phyloP scores from a whole-genome alignment of 2,329 filamentous ascomycete genomes.

The Phoma sp. region DNA sequence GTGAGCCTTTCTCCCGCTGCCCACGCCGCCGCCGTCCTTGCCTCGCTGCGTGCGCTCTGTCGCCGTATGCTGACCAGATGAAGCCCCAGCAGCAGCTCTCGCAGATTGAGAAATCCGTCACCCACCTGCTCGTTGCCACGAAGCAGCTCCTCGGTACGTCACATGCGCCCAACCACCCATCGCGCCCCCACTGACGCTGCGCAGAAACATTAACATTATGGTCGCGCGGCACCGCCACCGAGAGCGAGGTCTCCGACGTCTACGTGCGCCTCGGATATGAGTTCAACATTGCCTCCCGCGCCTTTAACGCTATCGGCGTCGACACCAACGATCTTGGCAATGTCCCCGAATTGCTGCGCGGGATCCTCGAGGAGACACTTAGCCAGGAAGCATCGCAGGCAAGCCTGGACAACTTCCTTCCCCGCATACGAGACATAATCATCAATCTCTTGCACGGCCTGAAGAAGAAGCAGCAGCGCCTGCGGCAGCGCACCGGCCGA shows the following conservation, averaged over 20 bases:
- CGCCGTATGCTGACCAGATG: conserved; percentile 14
- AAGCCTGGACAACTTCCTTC: conserved; percentile 91
- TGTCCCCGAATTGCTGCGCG: conserved; percentile 86
- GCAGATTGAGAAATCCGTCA: conserved; percentile 97
- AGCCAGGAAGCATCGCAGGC: conserved; percentile 95
- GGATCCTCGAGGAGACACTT: conserved; percentile 91
- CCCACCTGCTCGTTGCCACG: conserved; percentile 91
- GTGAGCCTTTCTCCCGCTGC: conserved; percentile 33
- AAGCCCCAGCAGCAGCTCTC: conserved; percentile 79
- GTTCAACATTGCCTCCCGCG: conserved; percentile 98
- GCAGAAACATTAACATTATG: conserved; percentile 92
- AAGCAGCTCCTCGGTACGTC: conserved; percentile 77
- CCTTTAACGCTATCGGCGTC: conserved; percentile 95
- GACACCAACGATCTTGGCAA: conserved; percentile 94
- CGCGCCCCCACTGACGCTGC: conserved; percentile 14
- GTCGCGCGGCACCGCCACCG: conserved; percentile 90
- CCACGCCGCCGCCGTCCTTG: neutral
- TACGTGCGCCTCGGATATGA: conserved; percentile 98
- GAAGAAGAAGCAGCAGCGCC: conserved; percentile 94
- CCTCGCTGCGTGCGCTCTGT: neutral
- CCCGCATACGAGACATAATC: conserved; percentile 95
- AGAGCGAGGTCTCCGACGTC: conserved; percentile 95
- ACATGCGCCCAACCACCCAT: conserved; percentile 9
- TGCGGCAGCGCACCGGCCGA: conserved; percentile 64
- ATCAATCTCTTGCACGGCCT: conserved; percentile 95